Evolutionary conservation across 306 rosid genomes (phyloP), one percentile per base, ranked within the genome.

Genomic region (Inga oerstediana): DNA sequence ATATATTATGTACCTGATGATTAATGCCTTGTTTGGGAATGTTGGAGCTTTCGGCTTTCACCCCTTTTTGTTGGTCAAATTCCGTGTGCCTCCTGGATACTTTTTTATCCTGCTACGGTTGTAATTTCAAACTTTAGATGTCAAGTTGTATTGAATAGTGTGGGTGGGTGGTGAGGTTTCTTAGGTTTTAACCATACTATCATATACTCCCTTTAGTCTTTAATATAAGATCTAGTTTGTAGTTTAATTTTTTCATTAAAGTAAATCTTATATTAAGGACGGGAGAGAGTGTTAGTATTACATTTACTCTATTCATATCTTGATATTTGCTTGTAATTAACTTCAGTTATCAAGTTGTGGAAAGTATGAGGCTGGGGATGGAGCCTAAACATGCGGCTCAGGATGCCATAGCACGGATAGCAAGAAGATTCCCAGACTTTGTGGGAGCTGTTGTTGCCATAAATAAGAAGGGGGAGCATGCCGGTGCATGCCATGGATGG

Each of bases 401-500:
- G 84, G 97, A 96, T 80, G 98, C 98, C 68, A 89, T 94, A 74
- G 84, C 87, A 30, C 87, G 98, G 81, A 94, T 96, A 56, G 91
- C 91, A 0, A 85, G 91, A 70, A 96, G 84, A 52, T 94, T 91
- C 86, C 99, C 98, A 0, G 81, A 83, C 80, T 96, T 94, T 61
- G 59, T 92, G 27, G 99, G 99, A 56, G 99, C 98, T 32, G 87
- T 92, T 46, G 92, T 96, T 79, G 99, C 99, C 51, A 17, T 96
- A 43, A 85, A 88, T 76, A 90, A 83, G 90, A 86, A 79, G 4
- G 99, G 98, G n/a, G 89, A 67, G 45, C 99, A 96, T 49, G 95
- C 97, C 0, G 98, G 98, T 71, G 94, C 94, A 68, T 92, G 98
- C 88, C 91, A 92, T 82, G 99, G 99, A 76, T 96, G 99, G 99